These are phyloP conservation scores for Chenopodium suecicum DNA, from an alignment of 148 eudicot species.

Conservation along the genomic window DNA sequence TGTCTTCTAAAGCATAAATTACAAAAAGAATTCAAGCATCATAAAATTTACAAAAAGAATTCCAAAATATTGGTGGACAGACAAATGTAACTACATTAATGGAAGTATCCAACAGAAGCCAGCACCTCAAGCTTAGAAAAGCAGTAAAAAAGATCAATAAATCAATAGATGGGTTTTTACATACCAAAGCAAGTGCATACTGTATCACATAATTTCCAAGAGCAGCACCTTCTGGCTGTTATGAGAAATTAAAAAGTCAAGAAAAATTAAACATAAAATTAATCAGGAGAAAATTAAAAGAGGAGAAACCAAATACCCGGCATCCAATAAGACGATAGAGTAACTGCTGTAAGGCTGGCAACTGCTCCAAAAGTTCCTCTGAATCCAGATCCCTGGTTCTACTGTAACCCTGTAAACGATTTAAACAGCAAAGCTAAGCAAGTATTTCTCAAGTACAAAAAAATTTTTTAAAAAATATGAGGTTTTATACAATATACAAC, in stretches of 20 bases:
- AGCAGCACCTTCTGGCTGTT: constrained; percentile 99
- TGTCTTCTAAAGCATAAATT: not conserved
- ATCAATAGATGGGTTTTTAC: constrained; percentile 19
- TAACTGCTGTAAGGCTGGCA: constrained; percentile 92
- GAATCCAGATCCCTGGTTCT: constrained; percentile 84
- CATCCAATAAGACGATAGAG: constrained; percentile 89
- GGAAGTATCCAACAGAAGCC: not conserved
- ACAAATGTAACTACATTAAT: not conserved
- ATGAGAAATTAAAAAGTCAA: constrained; percentile 19
- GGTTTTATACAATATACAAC: no score
- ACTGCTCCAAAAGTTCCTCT: constrained; percentile 81
- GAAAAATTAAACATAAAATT: not conserved
- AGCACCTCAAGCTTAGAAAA: not conserved
- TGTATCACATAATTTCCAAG: constrained; percentile 85
- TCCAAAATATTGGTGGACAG: not conserved
- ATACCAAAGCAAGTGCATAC: constrained; percentile 97
- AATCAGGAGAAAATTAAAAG: not conserved
- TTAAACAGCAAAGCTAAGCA: constrained; percentile 12
- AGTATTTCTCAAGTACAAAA: not conserved
- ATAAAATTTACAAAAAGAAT: not conserved
- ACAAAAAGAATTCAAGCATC: not conserved
- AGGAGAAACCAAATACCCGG: constrained; percentile 50
- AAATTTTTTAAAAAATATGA: no score
- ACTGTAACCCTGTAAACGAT: constrained; percentile 65
- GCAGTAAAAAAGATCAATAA: not conserved